Evolutionary conservation across 2,329 filamentous ascomycete species (phyloP), one percentile per base, ranked within the genome.

Genomic region (Cercospora sesami): DNA sequence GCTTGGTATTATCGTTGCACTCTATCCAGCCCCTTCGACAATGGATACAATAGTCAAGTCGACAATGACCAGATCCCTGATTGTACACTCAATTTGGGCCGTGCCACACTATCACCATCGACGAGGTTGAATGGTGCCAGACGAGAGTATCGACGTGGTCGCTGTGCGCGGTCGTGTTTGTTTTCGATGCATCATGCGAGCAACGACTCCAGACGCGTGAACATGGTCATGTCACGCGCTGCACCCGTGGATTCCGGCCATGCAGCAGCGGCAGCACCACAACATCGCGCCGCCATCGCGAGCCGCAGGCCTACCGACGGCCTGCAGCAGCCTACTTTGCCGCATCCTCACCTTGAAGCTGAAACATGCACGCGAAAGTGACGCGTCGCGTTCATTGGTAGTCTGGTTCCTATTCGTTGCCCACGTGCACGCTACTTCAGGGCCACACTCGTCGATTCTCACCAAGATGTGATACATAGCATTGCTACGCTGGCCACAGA

Each of bases 361-460:
- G 53, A 58, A 58, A 58, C 53, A 58, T 18, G 26, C 53, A 58
- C 53, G 53, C 53, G 53, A 58, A 33, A 58, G 26, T 58, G 53
- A 26, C 53, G 53, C 53, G 53, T 58, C 53, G 53, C 53, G 53
- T 58, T n/a, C 5, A 57, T n/a, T n/a, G n/a, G n/a, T n/a, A n/a
- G n/a, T n/a, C 12, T 57, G 53, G 21, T 16, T 58, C 45, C 12
- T 0, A 26, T 51, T 51, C 45, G 42, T 48, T 23, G 42, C 18
- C 8, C 42, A 73, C 42, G 42, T 48, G 18, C 18, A 23, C 42
- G 45, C 45, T 51, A 26, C 45, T 21, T 51, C 18, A 23, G 45
- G 45, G 21, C 18, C 18, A 48, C 42, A 23, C 26, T 26, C 9
- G 18, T 23, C 45, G 18, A 23, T 51, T 9, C 18, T 51, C 45